These are phyloP conservation scores for Acidiella bohemica DNA, from an alignment of 495 filamentous ascomycete species.

Conservation along the genomic window DNA sequence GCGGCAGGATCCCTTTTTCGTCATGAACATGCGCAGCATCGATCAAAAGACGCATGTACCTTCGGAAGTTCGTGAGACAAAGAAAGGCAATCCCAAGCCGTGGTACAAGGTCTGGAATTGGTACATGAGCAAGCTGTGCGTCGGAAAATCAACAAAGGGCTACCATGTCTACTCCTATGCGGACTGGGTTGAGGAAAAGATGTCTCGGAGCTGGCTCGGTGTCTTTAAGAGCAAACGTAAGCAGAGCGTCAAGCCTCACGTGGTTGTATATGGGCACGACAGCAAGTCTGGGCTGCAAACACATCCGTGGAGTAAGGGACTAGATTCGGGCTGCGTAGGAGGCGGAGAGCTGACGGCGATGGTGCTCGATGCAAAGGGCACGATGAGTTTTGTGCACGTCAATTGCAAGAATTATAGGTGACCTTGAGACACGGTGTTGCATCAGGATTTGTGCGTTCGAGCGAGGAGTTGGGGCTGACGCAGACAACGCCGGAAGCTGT, in stretches of 20 bases:
- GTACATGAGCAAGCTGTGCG: constrained; percentile 13
- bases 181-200: constrained; percentile 33
- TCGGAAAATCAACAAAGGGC: background rate
- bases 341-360: constrained; percentile 65
- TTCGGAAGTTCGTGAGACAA: constrained; percentile 3
- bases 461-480: too few relatives aligned
- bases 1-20: constrained; percentile 61
- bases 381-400: constrained; percentile 6
- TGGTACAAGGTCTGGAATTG: constrained; percentile 16
- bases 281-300: constrained; percentile 54
- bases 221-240: constrained; percentile 11
- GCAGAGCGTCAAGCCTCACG: constrained; percentile 31
- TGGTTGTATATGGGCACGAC: constrained; percentile 78
- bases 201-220: constrained; percentile 33
- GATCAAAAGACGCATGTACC: constrained; percentile 40
- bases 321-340: constrained; percentile 70
- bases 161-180: constrained; percentile 2
- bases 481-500: too few relatives aligned
- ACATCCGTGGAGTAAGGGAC: constrained; percentile 59
- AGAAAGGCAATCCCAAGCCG: constrained; percentile 7
- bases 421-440: too few relatives aligned
- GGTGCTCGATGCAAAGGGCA: constrained; percentile 42
- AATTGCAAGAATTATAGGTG: constrained; percentile 14
- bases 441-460: too few relatives aligned
- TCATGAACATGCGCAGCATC: constrained; percentile 88